These are phyloP conservation scores for Claviceps maximensis DNA, from an alignment of 2,329 filamentous ascomycete genomes.

Conservation along the genomic window DNA sequence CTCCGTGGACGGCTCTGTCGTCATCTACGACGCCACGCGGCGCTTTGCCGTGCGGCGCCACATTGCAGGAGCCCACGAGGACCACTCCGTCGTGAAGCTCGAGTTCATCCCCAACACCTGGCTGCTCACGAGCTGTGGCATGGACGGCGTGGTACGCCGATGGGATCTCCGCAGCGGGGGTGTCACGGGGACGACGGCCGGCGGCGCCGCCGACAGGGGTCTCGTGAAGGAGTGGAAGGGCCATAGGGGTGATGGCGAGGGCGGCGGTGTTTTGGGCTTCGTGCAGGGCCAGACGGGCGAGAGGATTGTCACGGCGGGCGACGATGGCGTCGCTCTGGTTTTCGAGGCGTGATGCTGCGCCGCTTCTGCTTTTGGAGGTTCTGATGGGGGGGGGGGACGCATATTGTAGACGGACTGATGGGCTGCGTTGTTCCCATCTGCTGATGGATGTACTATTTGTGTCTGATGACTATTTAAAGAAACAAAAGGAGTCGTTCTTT, in stretches of 20 bases:
- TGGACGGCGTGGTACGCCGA: slow-evolving; percentile 79
- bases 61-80: slow-evolving; percentile 71
- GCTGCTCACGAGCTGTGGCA: slow-evolving; percentile 75
- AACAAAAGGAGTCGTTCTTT: too few relatives aligned
- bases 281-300: slow-evolving; percentile 67
- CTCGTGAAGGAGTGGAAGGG: slow-evolving; percentile 81
- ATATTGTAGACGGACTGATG: too few relatives aligned
- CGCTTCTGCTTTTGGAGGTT: too few relatives aligned
- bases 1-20: slow-evolving; percentile 65
- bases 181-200: slow-evolving; percentile 16
- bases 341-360: slow-evolving; percentile 48
- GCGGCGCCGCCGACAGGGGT: slow-evolving; percentile 40
- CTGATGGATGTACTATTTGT: too few relatives aligned
- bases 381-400: too few relatives aligned
- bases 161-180: slow-evolving; percentile 62
- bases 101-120: slow-evolving; percentile 62
- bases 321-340: slow-evolving; percentile 61
- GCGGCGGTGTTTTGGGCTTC: slow-evolving; percentile 81
- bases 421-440: too few relatives aligned
- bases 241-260: slow-evolving; percentile 71
- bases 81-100: slow-evolving; percentile 83
- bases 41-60: slow-evolving; percentile 77
- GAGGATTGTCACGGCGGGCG: slow-evolving; percentile 75
- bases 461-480: too few relatives aligned
- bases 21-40: slow-evolving; percentile 74